Conservation (phyloP, 1,284 basidiomycete species). For the Coniferiporia weirii region DNA sequence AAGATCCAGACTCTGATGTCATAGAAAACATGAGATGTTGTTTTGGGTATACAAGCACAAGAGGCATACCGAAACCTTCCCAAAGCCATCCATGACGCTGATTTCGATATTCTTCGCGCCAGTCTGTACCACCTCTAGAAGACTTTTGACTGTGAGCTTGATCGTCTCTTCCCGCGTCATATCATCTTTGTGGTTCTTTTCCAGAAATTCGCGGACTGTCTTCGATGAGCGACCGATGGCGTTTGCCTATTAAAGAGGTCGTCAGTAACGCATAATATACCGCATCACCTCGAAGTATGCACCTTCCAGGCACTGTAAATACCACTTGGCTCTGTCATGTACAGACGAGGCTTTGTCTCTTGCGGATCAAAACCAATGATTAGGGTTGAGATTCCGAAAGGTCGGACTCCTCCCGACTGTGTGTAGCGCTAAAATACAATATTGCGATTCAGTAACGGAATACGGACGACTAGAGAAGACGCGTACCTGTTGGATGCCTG, state of each 20-base stretch:
- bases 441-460: slow-evolving; percentile 4
- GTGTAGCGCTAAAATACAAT: slow-evolving; percentile 73
- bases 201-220: slow-evolving; percentile 97
- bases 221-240: slow-evolving; percentile 97
- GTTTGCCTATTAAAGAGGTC: slow-evolving; percentile 63
- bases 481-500: slow-evolving; percentile 92
- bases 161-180: slow-evolving; percentile 85
- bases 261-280: slow-evolving; percentile 4
- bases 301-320: slow-evolving; percentile 99
- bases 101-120: slow-evolving; percentile 99
- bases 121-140: slow-evolving; percentile 98
- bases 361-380: slow-evolving; percentile 97
- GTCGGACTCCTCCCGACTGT: slow-evolving; percentile 97
- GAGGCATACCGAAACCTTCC: slow-evolving; percentile 74
- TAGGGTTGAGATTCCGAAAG: slow-evolving; percentile 96
- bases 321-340: slow-evolving; percentile 96
- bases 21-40: slow-evolving; percentile 10
- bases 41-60: background rate
- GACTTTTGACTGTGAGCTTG: slow-evolving; percentile 92
- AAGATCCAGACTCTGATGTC: slow-evolving; percentile 71
- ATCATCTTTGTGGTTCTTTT: slow-evolving; percentile 97
- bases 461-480: background rate
- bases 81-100: slow-evolving; percentile 92
- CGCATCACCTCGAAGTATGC: slow-evolving; percentile 21
- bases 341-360: slow-evolving; percentile 83